Conservation (phyloP, 208 protist species). For the Trypanosoma scelopori region DNA sequence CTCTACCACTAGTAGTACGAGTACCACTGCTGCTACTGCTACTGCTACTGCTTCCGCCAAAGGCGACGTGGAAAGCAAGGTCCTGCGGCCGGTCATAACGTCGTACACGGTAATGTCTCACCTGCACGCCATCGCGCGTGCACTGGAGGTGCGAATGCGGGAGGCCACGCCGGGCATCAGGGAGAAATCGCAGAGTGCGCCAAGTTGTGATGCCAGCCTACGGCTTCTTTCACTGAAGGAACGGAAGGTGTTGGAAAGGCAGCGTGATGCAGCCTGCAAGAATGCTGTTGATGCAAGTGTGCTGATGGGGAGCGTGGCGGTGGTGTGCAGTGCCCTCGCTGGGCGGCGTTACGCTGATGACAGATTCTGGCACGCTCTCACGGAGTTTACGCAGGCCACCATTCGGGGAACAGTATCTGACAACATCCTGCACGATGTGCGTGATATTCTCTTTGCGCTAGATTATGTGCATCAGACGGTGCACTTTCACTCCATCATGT, state of each 20-base stretch:
- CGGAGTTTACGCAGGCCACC: constrained; percentile 33
- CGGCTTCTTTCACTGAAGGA: constrained; percentile 48
- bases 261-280: neutral
- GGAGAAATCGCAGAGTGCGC: neutral
- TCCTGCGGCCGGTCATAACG: constrained; percentile 23
- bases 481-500: constrained; percentile 71
- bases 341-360: constrained; percentile 35
- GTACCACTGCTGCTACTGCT: neutral
- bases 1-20: neutral
- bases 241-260: constrained; percentile 35
- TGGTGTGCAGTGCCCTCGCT: constrained; percentile 48
- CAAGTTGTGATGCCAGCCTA: constrained; percentile 20
- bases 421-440: constrained; percentile 35
- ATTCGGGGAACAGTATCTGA: constrained; percentile 11
- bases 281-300: neutral
- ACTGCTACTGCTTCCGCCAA: neutral
- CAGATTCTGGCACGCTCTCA: constrained; percentile 45
- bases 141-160: constrained; percentile 45
- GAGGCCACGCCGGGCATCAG: constrained; percentile 11
- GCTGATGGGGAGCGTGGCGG: constrained; percentile 41
- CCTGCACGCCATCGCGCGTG: constrained; percentile 41
- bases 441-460: constrained; percentile 71
- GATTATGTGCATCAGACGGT: constrained; percentile 44
- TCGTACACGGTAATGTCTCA: constrained; percentile 49
- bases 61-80: neutral